These are phyloP conservation scores for Pestalotiopsis sp. DNA, from an alignment of 2,329 filamentous ascomycete genomes.

Conservation along the genomic window DNA sequence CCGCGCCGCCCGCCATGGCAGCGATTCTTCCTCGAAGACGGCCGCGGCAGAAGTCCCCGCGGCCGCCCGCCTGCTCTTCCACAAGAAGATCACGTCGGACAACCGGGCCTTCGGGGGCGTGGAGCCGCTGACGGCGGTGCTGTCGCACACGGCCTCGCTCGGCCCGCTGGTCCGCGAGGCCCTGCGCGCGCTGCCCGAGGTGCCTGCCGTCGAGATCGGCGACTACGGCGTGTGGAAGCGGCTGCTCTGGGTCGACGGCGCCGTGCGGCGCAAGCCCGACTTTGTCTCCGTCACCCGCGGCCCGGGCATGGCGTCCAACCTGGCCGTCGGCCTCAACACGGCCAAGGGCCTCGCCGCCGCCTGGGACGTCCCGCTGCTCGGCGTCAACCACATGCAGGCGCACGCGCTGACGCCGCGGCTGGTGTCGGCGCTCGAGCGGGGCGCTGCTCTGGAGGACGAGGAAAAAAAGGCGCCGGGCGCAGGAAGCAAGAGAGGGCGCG, in stretches of 20 bases:
- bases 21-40: background rate
- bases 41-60: constrained; percentile 14
- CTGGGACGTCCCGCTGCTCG: constrained; percentile 80
- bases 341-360: constrained; percentile 86
- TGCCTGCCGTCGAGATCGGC: constrained; percentile 1
- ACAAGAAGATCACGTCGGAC: constrained; percentile 80
- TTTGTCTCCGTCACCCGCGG: constrained; percentile 89
- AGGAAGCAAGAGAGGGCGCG: background rate
- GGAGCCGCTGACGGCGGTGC: constrained; percentile 72
- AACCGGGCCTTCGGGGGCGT: constrained; percentile 75
- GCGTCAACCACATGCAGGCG: constrained; percentile 96
- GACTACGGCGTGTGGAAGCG: constrained; percentile 12
- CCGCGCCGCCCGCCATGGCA: background rate
- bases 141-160: constrained; percentile 73
- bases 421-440: constrained; percentile 57
- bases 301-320: constrained; percentile 80
- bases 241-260: constrained; percentile 25
- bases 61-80: constrained; percentile 67
- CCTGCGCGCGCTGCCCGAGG: constrained; percentile 49
- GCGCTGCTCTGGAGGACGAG: constrained; percentile 16
- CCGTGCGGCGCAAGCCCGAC: constrained; percentile 60
- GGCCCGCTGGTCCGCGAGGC: constrained; percentile 68
- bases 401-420: constrained; percentile 88
- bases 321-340: constrained; percentile 75
- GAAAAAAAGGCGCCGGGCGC: background rate